phyloP scores from a whole-genome alignment of 805 yeast genomes.

The Phaffomyces thermotolerans region DNA sequence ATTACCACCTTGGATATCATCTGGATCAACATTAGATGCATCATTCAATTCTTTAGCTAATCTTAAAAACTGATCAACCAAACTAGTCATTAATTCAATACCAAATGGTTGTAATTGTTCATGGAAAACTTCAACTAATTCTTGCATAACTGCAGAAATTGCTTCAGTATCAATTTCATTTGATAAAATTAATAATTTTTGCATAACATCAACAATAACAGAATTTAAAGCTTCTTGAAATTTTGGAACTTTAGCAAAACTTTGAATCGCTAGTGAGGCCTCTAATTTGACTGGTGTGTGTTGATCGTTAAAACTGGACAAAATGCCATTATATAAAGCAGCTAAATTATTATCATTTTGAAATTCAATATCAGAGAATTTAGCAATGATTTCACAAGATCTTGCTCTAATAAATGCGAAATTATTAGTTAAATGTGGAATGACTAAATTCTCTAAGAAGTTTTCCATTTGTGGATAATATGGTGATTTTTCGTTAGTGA shows the following conservation, averaged over 20 bases:
- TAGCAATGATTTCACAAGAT: conserved; percentile 57
- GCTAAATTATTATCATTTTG: conserved; percentile 30
- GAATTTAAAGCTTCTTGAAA: conserved; percentile 63
- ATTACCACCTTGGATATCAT: conserved; percentile 26
- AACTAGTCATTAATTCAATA: conserved; percentile 52
- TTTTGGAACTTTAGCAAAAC: conserved; percentile 55
- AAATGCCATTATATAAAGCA: conserved; percentile 38
- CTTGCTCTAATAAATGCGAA: conserved; percentile 69
- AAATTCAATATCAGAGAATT: conserved; percentile 57
- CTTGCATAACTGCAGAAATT: conserved; percentile 88
- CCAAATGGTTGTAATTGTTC: conserved; percentile 91
- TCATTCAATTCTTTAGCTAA: conserved; percentile 66
- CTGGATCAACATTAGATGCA: conserved; percentile 39
- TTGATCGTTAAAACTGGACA: conserved; percentile 32
- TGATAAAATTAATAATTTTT: conserved; percentile 63
- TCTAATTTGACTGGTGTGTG: conserved; percentile 72
- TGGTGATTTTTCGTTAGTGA: conserved; percentile 49
- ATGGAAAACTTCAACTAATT: conserved; percentile 82
- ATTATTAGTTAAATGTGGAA: conserved; percentile 63
- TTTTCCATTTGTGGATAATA: conserved; percentile 57
- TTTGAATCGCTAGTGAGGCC: conserved; percentile 81
- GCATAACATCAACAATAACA: conserved; percentile 76
- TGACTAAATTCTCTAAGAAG: conserved; percentile 53
- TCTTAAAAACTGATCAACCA: conserved; percentile 67
- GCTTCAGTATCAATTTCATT: conserved; percentile 83